A percentile compares a stretch with the other conserved stretches of the same genome.
Conservation (phyloP, 352 stramenopile genomes). For the Plasmopara viticola region DNA sequence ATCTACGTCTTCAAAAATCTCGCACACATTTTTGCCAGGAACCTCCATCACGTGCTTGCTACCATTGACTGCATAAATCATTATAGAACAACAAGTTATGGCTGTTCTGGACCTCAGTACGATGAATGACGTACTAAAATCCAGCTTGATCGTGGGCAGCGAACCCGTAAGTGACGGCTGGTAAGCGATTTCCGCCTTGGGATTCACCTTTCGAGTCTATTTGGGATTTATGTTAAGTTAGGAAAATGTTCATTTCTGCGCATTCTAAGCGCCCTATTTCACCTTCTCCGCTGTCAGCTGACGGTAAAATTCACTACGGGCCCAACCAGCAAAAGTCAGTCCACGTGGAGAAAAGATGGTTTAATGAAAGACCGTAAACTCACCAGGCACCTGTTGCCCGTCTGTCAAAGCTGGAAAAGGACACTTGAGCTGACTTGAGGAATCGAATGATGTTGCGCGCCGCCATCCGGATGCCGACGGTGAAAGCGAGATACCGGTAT, state of each 20-base stretch:
- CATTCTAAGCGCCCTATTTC: neutral
- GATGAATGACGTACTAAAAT: slow-evolving; percentile 55
- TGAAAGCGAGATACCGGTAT: too few relatives aligned
- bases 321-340: neutral
- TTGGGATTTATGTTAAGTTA: neutral
- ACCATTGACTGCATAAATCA: slow-evolving; percentile 52
- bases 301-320: slow-evolving; percentile 76
- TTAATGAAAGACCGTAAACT: slow-evolving; percentile 1
- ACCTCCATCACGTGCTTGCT: slow-evolving; percentile 67
- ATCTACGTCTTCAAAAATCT: slow-evolving; percentile 83
- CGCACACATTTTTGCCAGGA: slow-evolving; percentile 63
- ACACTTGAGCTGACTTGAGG: slow-evolving; percentile 79
- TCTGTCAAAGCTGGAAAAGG: slow-evolving; percentile 78
- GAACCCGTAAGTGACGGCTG: slow-evolving; percentile 48
- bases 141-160: slow-evolving; percentile 61
- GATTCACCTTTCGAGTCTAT: slow-evolving; percentile 70
- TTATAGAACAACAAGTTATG: neutral
- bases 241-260: neutral
- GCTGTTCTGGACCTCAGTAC: neutral
- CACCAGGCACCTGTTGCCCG: slow-evolving; percentile 71
- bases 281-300: slow-evolving; percentile 79
- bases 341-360: neutral
- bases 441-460: slow-evolving; percentile 81
- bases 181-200: slow-evolving; percentile 69
- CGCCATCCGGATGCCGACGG: slow-evolving; percentile 37